Evolutionary conservation across 331 rosid species (phyloP).

Genomic region (Rosa hybrid): DNA sequence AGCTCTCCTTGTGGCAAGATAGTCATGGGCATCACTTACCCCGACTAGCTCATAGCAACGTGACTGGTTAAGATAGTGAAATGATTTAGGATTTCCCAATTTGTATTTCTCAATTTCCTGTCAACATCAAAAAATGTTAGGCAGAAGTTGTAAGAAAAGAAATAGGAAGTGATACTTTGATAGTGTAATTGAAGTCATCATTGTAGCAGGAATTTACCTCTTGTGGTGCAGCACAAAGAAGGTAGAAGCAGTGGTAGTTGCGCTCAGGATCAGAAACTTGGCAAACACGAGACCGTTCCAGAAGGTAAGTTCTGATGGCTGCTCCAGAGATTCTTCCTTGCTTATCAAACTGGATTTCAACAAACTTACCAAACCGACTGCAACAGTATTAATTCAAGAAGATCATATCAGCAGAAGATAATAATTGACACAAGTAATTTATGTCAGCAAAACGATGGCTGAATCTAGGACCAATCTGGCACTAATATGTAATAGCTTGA

Average conservation of each 20-base stretch:
- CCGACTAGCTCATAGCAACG: slow-evolving; percentile 82
- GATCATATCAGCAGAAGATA: slow-evolving; percentile 7
- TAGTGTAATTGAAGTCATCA: slow-evolving; percentile 3
- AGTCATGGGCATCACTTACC: slow-evolving; percentile 83
- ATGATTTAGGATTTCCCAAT: slow-evolving; percentile 80
- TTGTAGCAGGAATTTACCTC: slow-evolving; percentile 60
- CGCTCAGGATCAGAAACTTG: slow-evolving; percentile 97
- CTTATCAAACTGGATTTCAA: slow-evolving; percentile 96
- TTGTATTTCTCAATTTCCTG: slow-evolving; percentile 98
- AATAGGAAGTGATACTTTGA: slow-evolving; percentile 7
- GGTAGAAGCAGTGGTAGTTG: slow-evolving; percentile 98
- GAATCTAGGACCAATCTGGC: not conserved
- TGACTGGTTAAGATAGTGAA: slow-evolving; percentile 98
- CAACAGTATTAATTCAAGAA: slow-evolving; percentile 31
- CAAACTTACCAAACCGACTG: slow-evolving; percentile 99
- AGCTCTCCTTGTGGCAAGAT: slow-evolving; percentile 98
- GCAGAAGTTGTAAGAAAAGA: slow-evolving; percentile 27
- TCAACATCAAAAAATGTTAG: slow-evolving; percentile 29
- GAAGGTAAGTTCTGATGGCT: slow-evolving; percentile 94
- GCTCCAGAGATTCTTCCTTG: slow-evolving; percentile 99
- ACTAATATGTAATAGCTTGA: not conserved
- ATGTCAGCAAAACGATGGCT: not conserved
- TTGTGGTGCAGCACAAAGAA: slow-evolving; percentile 98
- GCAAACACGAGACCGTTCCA: slow-evolving; percentile 99
- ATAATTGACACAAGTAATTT: not conserved